Percentiles rank a stretch among this genome's conserved stretches.
Conservation (phyloP, 345 rosid species). For the thale cress (Arabidopsis thaliana) region DNA sequence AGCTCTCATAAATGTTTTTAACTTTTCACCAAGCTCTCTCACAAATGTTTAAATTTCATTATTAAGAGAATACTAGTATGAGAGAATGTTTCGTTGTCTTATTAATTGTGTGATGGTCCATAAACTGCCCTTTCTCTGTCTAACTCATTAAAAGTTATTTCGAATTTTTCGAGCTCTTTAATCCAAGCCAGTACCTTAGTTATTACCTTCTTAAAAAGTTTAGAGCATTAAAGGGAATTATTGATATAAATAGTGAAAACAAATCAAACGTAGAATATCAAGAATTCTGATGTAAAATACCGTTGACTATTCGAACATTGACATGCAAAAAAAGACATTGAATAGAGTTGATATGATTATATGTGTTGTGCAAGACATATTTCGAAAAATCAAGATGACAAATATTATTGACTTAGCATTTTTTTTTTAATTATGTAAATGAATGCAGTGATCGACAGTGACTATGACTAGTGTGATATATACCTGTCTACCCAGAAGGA, state of each 20-base stretch:
- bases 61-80: background rate
- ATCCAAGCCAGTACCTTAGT: too few species aligned
- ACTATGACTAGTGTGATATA: slow-evolving; percentile 16
- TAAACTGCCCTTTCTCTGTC: background rate
- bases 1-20: background rate
- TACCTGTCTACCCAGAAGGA: slow-evolving; percentile 32
- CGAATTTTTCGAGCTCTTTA: too few species aligned
- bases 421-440: background rate
- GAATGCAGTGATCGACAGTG: background rate
- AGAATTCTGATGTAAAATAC: background rate
- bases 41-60: background rate
- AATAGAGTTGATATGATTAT: background rate
- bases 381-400: background rate
- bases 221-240: background rate
- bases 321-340: background rate
- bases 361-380: background rate
- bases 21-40: background rate
- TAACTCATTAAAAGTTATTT: too few species aligned
- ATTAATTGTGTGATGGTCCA: slow-evolving; percentile 23
- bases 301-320: background rate
- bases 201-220: too few species aligned
- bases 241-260: background rate
- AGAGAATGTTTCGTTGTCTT: slow-evolving; percentile 32
- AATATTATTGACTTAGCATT: background rate
- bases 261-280: background rate